Conservation (phyloP, 495 filamentous ascomycete genomes). For the Choiromyces venosus region DNA sequence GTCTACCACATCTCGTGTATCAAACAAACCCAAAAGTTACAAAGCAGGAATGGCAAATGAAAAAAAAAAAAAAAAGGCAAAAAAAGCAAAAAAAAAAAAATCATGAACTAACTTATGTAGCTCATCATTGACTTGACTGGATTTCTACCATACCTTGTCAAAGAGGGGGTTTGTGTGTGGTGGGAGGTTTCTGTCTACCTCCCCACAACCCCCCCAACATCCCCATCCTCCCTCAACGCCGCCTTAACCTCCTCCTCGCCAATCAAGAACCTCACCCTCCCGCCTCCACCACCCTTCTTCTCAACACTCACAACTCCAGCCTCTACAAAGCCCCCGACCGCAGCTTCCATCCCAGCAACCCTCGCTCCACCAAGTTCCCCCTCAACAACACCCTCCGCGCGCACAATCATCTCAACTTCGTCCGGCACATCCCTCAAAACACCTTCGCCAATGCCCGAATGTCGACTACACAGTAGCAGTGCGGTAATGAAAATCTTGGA, state of each 20-base stretch:
- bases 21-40: too few relatives aligned
- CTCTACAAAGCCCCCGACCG: slow-evolving; percentile 75
- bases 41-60: too few relatives aligned
- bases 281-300: slow-evolving; percentile 71
- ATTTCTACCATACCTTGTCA: too few relatives aligned
- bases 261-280: slow-evolving; percentile 77
- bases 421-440: slow-evolving; percentile 86
- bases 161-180: too few relatives aligned
- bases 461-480: slow-evolving; percentile 66
- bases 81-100: too few relatives aligned
- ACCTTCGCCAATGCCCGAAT: slow-evolving; percentile 80
- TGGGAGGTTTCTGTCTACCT: too few relatives aligned
- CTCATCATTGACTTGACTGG: too few relatives aligned
- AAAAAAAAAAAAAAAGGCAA: too few relatives aligned
- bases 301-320: slow-evolving; percentile 83
- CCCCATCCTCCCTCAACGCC: slow-evolving; percentile 81
- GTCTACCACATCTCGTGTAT: too few relatives aligned
- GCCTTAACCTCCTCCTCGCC: slow-evolving; percentile 82
- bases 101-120: too few relatives aligned
- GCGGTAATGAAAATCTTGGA: slow-evolving; percentile 81
- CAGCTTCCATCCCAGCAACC: slow-evolving; percentile 61
- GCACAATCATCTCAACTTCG: slow-evolving; percentile 69
- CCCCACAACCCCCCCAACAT: slow-evolving; percentile 67
- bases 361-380: slow-evolving; percentile 48
- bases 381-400: slow-evolving; percentile 52